Evolutionary conservation across 2,329 filamentous ascomycete genomes (phyloP).

Genomic region (Macroventuria anomochaeta): DNA sequence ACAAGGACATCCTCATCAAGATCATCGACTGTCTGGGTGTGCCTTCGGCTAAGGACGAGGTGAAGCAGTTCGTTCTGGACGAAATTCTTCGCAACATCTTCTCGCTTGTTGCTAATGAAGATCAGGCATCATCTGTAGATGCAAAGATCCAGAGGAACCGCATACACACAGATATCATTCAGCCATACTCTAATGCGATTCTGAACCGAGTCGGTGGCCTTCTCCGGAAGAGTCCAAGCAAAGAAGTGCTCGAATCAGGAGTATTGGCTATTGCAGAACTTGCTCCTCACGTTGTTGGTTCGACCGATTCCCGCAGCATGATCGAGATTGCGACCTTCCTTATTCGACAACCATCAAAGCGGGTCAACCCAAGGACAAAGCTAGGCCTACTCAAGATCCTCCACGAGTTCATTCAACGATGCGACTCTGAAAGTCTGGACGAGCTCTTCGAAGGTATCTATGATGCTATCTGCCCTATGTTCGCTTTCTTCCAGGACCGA

Average conservation of each 20-base stretch:
- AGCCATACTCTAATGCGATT: slow-evolving; percentile 72
- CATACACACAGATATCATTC: slow-evolving; percentile 55
- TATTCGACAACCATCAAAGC: slow-evolving; percentile 81
- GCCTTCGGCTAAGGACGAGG: slow-evolving; percentile 80
- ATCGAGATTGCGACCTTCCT: slow-evolving; percentile 82
- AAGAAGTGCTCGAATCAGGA: slow-evolving; percentile 77
- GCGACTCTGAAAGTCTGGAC: slow-evolving; percentile 62
- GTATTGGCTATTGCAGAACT: slow-evolving; percentile 77
- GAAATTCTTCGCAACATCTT: slow-evolving; percentile 67
- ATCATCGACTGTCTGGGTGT: slow-evolving; percentile 75
- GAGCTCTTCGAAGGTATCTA: slow-evolving; percentile 71
- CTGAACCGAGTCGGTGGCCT: slow-evolving; percentile 61
- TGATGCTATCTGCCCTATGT: slow-evolving; percentile 77
- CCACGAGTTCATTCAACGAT: slow-evolving; percentile 77
- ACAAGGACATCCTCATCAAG: slow-evolving; percentile 66
- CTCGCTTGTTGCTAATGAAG: slow-evolving; percentile 23
- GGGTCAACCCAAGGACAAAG: slow-evolving; percentile 84
- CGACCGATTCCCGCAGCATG: slow-evolving; percentile 72
- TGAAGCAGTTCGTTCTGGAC: slow-evolving; percentile 80
- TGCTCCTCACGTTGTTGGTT: slow-evolving; percentile 58
- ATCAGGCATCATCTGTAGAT: slow-evolving; percentile 43
- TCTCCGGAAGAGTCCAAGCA: slow-evolving; percentile 67
- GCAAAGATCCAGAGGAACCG: slow-evolving; percentile 62
- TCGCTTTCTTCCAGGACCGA: slow-evolving; percentile 87
- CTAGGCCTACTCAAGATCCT: slow-evolving; percentile 79